phyloP scores from a whole-genome alignment of 352 stramenopile genomes.

The Globisporangium acanthophoron region DNA sequence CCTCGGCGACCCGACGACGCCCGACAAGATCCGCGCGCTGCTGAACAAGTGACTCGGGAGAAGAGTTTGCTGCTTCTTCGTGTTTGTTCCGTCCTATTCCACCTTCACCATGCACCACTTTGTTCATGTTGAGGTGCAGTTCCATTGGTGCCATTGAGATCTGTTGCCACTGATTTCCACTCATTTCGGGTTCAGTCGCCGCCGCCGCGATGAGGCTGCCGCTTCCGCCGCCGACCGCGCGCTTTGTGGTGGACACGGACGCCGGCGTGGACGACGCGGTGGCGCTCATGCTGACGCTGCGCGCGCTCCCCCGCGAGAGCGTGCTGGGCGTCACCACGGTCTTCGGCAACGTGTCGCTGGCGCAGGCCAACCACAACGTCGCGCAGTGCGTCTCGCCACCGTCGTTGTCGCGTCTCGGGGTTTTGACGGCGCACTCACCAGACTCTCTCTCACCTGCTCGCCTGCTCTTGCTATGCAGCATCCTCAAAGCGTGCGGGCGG shows the following conservation, averaged over 20 bases:
- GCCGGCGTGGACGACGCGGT: slow-evolving; percentile 75
- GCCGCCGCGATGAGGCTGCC: neutral
- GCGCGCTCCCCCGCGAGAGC: slow-evolving; percentile 44
- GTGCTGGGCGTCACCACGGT: slow-evolving; percentile 74
- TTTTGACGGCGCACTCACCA: neutral
- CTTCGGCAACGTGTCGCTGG: slow-evolving; percentile 79
- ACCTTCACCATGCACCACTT: too few species aligned
- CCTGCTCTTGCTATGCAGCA: slow-evolving; percentile 20
- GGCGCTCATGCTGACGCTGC: slow-evolving; percentile 67
- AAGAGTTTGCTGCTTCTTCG: slow-evolving; percentile 1
- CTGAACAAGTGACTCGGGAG: slow-evolving; percentile 18
- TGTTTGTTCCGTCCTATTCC: neutral
- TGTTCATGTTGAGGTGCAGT: too few species aligned
- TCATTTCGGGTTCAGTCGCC: too few species aligned
- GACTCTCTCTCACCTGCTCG: neutral
- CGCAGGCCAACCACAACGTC: slow-evolving; percentile 81
- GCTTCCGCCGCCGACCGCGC: slow-evolving; percentile 17
- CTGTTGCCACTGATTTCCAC: too few species aligned
- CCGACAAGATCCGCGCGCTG: slow-evolving; percentile 38
- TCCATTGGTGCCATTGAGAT: too few species aligned
- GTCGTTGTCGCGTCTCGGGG: neutral
- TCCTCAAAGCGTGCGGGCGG: slow-evolving; percentile 49
- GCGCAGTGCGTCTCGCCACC: slow-evolving; percentile 38
- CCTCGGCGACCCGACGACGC: slow-evolving; percentile 41
- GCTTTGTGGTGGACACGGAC: slow-evolving; percentile 73